phyloP scores from a whole-genome alignment of 305 asterid genomes.

The Solanum hybrid region DNA sequence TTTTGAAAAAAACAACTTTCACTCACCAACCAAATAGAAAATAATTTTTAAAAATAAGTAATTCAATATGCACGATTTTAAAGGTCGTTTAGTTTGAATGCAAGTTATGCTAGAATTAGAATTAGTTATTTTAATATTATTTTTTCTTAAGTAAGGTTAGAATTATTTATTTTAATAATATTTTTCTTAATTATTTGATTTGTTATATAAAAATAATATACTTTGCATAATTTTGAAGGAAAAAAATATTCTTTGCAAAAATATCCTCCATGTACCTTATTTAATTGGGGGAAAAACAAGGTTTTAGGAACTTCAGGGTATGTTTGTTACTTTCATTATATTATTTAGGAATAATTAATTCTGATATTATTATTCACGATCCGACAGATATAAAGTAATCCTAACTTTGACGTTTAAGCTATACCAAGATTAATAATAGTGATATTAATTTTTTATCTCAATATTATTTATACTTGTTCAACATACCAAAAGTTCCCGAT shows the following conservation, averaged over 20 bases:
- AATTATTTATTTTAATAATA: not conserved
- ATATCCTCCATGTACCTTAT: not conserved
- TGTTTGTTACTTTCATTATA: not conserved
- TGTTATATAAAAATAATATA: not conserved
- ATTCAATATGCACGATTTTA: not conserved
- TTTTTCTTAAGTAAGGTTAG: not conserved
- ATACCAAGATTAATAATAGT: not conserved
- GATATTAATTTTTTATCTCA: not conserved
- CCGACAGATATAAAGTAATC: not conserved
- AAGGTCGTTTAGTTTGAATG: fast-evolving
- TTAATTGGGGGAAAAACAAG: too few relatives aligned
- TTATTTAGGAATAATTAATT: not conserved
- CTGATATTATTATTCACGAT: not conserved
- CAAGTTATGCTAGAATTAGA: not conserved
- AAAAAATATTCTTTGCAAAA: too few relatives aligned
- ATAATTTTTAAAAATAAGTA: not conserved
- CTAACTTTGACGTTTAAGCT: not conserved
- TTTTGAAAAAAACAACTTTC: not conserved
- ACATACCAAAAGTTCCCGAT: not conserved
- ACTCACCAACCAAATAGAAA: not conserved
- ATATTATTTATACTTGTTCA: not conserved
- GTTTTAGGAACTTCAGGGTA: not conserved
- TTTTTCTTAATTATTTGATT: not conserved
- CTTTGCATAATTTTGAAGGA: too few relatives aligned
- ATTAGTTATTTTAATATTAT: not conserved